Evolutionary conservation across 345 rosid genomes (phyloP), one percentile per base, ranked within the genome.

Genomic region (Combretum micranthum): DNA sequence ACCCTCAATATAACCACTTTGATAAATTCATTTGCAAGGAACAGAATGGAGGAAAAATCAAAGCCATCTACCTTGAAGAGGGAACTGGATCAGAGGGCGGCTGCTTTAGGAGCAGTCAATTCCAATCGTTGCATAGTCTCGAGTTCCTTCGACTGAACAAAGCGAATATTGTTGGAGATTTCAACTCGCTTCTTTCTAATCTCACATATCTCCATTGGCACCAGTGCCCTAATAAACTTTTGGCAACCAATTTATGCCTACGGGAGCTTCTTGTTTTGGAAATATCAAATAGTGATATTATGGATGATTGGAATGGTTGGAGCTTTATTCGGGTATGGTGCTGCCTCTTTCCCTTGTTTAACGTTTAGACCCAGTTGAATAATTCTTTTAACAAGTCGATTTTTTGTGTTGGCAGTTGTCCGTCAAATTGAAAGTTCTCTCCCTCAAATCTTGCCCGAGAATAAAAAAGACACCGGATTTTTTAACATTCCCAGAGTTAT

Each of bases 231-330:
- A 14, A 5, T 13, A 15, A 9, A 13, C 50, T 49, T 15, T 7
- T 20, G 21, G 55, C 48, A 50, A 50, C 64, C 18, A 60, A 50
- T 25, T 60, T 49, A 37, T 20, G 9, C 25, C 55, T 15, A 4
- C 20, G 21, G 3, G 11, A 20, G 13, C 55, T 49, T 1, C 32
- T 49, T 15, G 39, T 60, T 44, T 47, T 60, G 4, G 22, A 49
- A 10, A 37, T 60, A 42, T 50, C 23, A 4, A 2, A 48, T 37
- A 49, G 48, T 15, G 4, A 13, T 44, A 13, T 50, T 8, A 60
- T 37, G 9, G 8, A 19, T 3, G n/a, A 3, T 15, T 50, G 64
- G 64, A 50, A 60, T 12, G 64, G 64, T 20, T 60, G 64, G 64
- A 60, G n/a, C 15, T 55, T 49, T 15, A 43, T 60, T 2, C n/a